phyloP scores from a whole-genome alignment of 768 basidiomycete genomes.

The Amyloporia xantha region DNA sequence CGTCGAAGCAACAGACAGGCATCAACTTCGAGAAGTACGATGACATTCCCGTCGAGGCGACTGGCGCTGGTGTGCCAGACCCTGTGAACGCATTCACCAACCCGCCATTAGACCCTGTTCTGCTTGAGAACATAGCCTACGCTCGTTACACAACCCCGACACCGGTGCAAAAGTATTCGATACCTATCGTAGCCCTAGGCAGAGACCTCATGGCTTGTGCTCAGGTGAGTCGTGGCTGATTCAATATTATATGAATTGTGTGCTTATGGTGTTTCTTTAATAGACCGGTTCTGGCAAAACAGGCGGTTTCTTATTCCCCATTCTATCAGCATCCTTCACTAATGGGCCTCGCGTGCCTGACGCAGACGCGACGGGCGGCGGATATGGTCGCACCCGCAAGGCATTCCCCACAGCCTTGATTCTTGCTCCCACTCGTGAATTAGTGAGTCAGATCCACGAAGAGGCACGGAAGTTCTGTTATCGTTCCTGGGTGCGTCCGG shows the following conservation, averaged over 20 bases:
- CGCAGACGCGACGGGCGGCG: constrained; percentile 35
- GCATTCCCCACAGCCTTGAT: constrained; percentile 97
- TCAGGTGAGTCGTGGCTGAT: constrained; percentile 44
- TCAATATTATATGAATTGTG: constrained; percentile 11
- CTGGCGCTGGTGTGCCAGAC: constrained; percentile 94
- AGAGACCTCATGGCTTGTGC: constrained; percentile 95
- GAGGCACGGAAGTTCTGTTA: constrained; percentile 99
- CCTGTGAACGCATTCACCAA: constrained; percentile 82
- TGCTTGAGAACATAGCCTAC: constrained; percentile 90
- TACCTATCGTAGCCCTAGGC: constrained; percentile 90
- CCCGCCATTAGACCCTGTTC: constrained; percentile 86
- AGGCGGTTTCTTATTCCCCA: constrained; percentile 98
- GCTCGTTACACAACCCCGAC: constrained; percentile 95
- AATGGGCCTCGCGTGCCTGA: constrained; percentile 75
- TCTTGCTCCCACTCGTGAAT: constrained; percentile 95
- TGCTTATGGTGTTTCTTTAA: constrained; percentile 11
- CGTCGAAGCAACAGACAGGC: constrained; percentile 87
- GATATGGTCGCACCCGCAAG: constrained; percentile 71
- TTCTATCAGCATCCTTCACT: constrained; percentile 87
- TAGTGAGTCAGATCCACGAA: constrained; percentile 98
- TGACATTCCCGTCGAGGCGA: constrained; percentile 98
- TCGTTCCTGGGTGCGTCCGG: constrained; percentile 98
- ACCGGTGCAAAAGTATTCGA: constrained; percentile 99
- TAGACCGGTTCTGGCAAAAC: constrained; percentile 99
- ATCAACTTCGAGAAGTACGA: constrained; percentile 99